Conservation (phyloP, 1,284 basidiomycete species). For the Grifola frondosa region DNA sequence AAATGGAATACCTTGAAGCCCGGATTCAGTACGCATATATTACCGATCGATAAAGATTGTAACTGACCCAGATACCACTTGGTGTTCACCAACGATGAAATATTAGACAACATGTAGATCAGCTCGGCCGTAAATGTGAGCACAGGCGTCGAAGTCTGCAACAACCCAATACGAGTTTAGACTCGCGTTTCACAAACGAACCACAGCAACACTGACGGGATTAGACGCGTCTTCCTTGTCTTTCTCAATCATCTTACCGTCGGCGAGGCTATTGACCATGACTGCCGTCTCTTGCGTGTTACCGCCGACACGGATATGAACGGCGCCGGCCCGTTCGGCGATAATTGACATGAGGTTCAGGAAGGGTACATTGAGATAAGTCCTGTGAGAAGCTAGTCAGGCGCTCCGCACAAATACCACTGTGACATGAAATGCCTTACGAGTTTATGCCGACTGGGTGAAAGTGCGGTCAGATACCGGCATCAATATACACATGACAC, state of each 20-base stretch:
- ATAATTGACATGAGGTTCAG: constrained; percentile 73
- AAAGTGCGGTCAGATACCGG: background rate
- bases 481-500: background rate
- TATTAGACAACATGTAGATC: constrained; percentile 43
- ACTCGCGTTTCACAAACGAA: too few species aligned
- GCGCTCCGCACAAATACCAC: background rate
- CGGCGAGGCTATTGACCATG: constrained; percentile 43
- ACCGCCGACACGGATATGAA: constrained; percentile 67
- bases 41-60: background rate
- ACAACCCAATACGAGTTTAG: background rate
- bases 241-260: constrained; percentile 52
- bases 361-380: constrained; percentile 57
- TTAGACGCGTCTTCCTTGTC: constrained; percentile 40
- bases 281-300: constrained; percentile 68
- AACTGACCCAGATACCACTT: constrained; percentile 43
- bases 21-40: background rate
- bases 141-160: constrained; percentile 40
- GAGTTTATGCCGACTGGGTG: constrained; percentile 16
- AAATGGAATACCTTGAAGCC: constrained; percentile 43
- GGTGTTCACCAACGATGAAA: constrained; percentile 37
- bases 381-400: constrained; percentile 28
- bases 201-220: constrained; percentile 37
- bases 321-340: constrained; percentile 51
- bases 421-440: constrained; percentile 21
- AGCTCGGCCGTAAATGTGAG: constrained; percentile 43